A percentile compares a stretch with the other conserved stretches of the same genome.
Evolutionary conservation across 2,329 filamentous ascomycete species (phyloP).

Genomic region (Alternaria sp.): DNA sequence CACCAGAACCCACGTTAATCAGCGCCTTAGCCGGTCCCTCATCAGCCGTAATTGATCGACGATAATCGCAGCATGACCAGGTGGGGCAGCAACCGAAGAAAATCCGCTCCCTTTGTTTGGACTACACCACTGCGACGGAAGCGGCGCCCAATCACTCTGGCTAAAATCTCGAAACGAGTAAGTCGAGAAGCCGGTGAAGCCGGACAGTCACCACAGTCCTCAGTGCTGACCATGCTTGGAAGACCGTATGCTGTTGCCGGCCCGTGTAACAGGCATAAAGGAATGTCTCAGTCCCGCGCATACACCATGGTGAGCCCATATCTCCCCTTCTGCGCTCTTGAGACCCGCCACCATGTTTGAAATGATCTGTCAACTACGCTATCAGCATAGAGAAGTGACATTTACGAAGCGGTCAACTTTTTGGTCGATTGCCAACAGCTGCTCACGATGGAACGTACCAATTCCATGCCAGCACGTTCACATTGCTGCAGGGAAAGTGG

Average conservation of each 20-base stretch:
- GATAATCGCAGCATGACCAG: background rate
- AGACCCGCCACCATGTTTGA: background rate
- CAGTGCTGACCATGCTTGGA: background rate
- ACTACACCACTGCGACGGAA: background rate
- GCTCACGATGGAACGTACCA: background rate
- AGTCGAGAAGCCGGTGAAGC: background rate
- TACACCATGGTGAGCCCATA: background rate
- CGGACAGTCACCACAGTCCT: background rate
- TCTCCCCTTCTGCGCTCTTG: background rate
- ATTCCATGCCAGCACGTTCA: background rate
- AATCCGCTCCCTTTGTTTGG: background rate
- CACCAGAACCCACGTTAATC: slow-evolving; percentile 7
- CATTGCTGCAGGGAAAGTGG: slow-evolving; percentile 4
- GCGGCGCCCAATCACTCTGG: background rate
- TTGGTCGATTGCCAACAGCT: background rate
- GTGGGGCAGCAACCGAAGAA: background rate
- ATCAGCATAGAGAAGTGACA: background rate
- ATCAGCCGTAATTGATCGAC: slow-evolving; percentile 9
- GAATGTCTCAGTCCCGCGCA: background rate
- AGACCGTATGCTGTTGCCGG: background rate
- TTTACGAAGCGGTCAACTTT: background rate
- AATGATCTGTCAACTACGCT: background rate
- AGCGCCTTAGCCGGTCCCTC: slow-evolving; percentile 9
- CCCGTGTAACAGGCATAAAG: background rate
- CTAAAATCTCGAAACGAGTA: background rate